Evolutionary conservation across 352 stramenopile genomes (phyloP), one percentile per base, ranked within the genome.

Genomic region (Phytophthora sp.): DNA sequence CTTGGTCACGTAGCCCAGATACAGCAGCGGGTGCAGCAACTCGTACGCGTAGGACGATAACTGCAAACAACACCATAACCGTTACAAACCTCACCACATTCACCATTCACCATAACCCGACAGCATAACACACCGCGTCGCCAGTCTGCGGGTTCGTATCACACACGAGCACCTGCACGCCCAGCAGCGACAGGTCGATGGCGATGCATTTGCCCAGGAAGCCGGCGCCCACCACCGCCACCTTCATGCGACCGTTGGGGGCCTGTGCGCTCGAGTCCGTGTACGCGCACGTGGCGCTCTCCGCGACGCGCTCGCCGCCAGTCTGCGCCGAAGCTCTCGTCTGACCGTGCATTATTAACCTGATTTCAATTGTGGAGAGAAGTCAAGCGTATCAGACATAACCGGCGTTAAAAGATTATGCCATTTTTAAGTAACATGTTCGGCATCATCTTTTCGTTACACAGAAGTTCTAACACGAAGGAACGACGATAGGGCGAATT

Each of bases 1-100:
- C 71, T 90, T 87, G 62, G 81, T 88, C 23, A 90, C 81, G 73
- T 90, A 92, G 23, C 83, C 83, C 17, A 92, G 71, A 51, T 88
- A 79, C 53, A 88, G 64, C 64, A 92, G 66, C 51, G 83, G 83
- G 35, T 87, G 84, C 39, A 92, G 67, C 53, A 87, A 62, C 49
- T 89, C 81, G 41, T 84, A 88, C 43, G 76, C 76, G 45, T 78
- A 87, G 12, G 78, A 70, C 24, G 77, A 77, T 6, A 89, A 55
- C 80, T 89, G 46, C 23, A 56, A 42, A 51, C 46, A 49, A 52
- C 10, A 42, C 15, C 32, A 38, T 38, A 38, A 20, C 8, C 27
- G 21, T 31, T 42, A 30, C 4, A 30, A 15, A 41, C 24, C 8
- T 10, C 2, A 37, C 13, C 30, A 13, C 11, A 35, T 35, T 10